Base-by-base conservation (phyloP, 2,329 filamentous ascomycete genomes). In the Epichloe bromicola region DNA sequence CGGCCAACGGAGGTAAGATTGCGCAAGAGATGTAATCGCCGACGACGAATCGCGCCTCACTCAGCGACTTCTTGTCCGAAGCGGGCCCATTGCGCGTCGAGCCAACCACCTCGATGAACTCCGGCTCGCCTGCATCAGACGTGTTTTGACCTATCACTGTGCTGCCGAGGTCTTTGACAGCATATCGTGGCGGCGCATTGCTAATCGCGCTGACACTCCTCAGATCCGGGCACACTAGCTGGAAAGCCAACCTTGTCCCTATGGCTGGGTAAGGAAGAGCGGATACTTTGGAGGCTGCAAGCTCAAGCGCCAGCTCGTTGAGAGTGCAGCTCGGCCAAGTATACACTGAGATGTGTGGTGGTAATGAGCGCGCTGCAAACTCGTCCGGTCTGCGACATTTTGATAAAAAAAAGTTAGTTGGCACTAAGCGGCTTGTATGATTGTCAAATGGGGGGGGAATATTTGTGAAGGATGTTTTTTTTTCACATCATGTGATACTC, bases 11-110 rank as follows among this genome's bases (percentile, higher is more conserved):
- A 41, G 87, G 83, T 51, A 91, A 72, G 53, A 95, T 82, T 5
- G 88, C 86, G 64, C 87, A 91, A 52, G 85, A 84, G 40, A 97
- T 75, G 62, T 86, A 95, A 66, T 97, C 91, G 1, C 91, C 91
- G 55, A 93, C 85, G 11, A 95, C 85, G 61, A 95, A 95, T 20
- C 84, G 79, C 36, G 79, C 82, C 50, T 94, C 87, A 38, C 74
- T 74, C 34, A 97, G 69, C 8, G 86, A 90, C 70, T 84, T 91
- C 69, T 85, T 91, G 30, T 82, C 74, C 11, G 80, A 76, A 30
- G 87, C 82, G 5, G 77, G 77, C 36, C 74, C 74, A 63, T 63
- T 55, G 60, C 59, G 56, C 56, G 59, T 54, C 60, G 63, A 53
- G 59, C 60, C 55, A 7, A 57, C 60, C 43, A 60, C 63, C 45